Evolutionary conservation across 2,329 filamentous ascomycete species (phyloP), one percentile per base, ranked within the genome.

Genomic region (Ramularia endophylla): DNA sequence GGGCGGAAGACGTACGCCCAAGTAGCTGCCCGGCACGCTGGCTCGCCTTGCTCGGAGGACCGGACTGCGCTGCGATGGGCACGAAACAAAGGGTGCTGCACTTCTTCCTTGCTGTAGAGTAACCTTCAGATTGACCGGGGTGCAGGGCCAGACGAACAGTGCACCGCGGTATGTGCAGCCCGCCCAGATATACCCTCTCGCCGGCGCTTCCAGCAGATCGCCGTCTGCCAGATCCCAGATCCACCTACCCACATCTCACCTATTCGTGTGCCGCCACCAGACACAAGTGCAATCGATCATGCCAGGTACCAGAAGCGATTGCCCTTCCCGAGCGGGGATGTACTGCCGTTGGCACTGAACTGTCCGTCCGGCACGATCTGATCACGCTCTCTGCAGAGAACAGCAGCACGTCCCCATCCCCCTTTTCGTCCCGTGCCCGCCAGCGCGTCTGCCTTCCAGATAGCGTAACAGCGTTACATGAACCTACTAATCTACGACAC

Each of bases 1-100:
- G 17, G 18, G 17, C 16, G 9, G 32, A n/a, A 34, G 22, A 25
- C 22, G 22, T 25, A 11, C 22, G 22, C 22, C 22, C 22, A 25
- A 25, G 22, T 25, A 25, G 22, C 6, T 25, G 36, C 41, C 46
- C 36, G 37, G 25, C 41, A 38, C 33, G 30, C 40, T 48, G 48
- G 47, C 46, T 46, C 38, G 46, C 44, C 47, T 53, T 53, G 46
- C 54, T 57, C 54, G 56, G 55, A 53, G 48, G 39, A 50, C 45
- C 53, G 56, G 56, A 58, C 52, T 47, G 32, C 32, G 17, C 32
- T 34, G 32, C 18, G 32, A 15, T 11, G 32, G 32, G 20, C 32
- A 34, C 32, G 32, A 34, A 34, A 34, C 32, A 34, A 34, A 34
- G 18, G 17, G 32, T 34, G 22, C 22, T 25, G 22, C 32, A 19